phyloP scores from a whole-genome alignment of 495 filamentous ascomycete species.

The Tuber aestivum region DNA sequence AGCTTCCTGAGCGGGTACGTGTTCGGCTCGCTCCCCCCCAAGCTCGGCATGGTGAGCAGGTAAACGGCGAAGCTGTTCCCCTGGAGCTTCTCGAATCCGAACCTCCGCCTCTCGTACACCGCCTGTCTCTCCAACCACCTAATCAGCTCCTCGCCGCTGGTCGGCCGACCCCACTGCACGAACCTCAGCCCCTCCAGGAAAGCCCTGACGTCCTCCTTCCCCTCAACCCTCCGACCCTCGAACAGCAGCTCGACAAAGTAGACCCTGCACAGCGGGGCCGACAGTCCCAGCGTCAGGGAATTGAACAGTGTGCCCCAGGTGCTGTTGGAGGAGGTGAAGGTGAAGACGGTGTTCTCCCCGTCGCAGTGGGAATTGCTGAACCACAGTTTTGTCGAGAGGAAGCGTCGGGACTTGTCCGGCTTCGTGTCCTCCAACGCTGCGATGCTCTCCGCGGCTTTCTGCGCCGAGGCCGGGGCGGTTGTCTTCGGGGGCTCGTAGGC shows the following conservation, averaged over 20 bases:
- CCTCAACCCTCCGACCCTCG: constrained; percentile 11
- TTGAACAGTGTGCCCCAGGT: constrained; percentile 30
- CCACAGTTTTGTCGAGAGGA: constrained; percentile 26
- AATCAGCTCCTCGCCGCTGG: constrained; percentile 19
- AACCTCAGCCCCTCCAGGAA: constrained; percentile 23
- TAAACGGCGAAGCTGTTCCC: constrained; percentile 36
- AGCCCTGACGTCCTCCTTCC: constrained; percentile 10
- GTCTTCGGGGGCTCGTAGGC: constrained; percentile 13
- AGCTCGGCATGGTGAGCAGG: constrained; percentile 20
- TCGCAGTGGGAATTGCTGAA: constrained; percentile 15
- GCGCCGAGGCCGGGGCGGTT: neutral
- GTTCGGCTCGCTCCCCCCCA: constrained; percentile 19
- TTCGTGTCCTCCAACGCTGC: constrained; percentile 11
- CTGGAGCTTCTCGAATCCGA: constrained; percentile 31
- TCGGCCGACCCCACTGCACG: constrained; percentile 5
- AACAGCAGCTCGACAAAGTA: constrained; percentile 34
- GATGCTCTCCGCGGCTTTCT: constrained; percentile 12
- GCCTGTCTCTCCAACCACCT: constrained; percentile 22
- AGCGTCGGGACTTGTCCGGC: constrained; percentile 23
- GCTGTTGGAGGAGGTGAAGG: constrained; percentile 24
- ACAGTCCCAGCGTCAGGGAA: constrained; percentile 24
- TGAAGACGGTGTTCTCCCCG: constrained; percentile 22
- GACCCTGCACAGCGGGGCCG: constrained; percentile 29
- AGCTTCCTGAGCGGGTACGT: constrained; percentile 20
- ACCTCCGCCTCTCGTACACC: constrained; percentile 12